These are phyloP conservation scores for Leccinum truebloodii DNA, from an alignment of 768 basidiomycete genomes.

Conservation along the genomic window DNA sequence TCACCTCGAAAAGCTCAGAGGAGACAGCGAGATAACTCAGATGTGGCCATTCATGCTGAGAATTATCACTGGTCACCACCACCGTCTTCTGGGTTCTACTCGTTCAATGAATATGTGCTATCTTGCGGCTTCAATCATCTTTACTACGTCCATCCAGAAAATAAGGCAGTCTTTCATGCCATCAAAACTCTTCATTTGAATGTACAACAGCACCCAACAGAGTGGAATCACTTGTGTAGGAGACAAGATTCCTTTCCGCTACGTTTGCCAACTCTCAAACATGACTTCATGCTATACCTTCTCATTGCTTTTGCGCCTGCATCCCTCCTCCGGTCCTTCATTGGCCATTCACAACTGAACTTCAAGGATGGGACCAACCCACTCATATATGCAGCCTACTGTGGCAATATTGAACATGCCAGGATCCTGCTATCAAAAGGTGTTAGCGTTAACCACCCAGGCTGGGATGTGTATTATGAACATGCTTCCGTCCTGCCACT, in stretches of 20 bases:
- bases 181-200: not conserved
- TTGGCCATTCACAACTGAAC: not conserved
- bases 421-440: not conserved
- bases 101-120: not conserved
- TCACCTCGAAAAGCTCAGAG: not conserved
- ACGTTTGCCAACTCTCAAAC: not conserved
- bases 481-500: accelerated
- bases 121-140: not conserved
- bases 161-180: not conserved
- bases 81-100: too few species aligned
- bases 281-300: not conserved
- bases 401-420: not conserved
- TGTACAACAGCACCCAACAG: not conserved
- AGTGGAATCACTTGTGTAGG: not conserved
- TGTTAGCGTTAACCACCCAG: not conserved
- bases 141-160: not conserved
- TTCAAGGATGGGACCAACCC: not conserved
- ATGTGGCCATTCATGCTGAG: accelerated
- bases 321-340: not conserved
- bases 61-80: not conserved
- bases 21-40: too few species aligned
- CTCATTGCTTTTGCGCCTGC: not conserved
- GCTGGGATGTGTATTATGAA: not conserved
- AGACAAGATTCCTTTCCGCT: too few species aligned
- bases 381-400: not conserved